Conservation (phyloP, 2,329 filamentous ascomycete genomes). For the Hymenotorrendiella dingleyae region DNA sequence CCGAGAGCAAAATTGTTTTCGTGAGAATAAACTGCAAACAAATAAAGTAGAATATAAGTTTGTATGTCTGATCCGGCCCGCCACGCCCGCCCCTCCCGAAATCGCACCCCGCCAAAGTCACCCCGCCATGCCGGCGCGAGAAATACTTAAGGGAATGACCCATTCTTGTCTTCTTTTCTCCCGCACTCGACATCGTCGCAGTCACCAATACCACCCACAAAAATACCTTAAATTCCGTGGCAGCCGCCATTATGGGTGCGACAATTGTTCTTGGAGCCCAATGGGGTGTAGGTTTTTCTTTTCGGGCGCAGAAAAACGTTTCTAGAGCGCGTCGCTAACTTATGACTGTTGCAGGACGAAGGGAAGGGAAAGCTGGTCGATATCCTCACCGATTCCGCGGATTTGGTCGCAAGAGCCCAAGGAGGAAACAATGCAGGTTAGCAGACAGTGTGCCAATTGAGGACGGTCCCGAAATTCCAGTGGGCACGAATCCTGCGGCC, state of each 20-base stretch:
- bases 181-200: slow-evolving; percentile 5
- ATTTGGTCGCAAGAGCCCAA: slow-evolving; percentile 13
- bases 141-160: background rate
- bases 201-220: slow-evolving; percentile 5
- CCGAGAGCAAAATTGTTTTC: too few species aligned
- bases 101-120: background rate
- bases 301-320: background rate
- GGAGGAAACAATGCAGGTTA: slow-evolving; percentile 54
- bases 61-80: too few species aligned
- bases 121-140: background rate
- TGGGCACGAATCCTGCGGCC: too few species aligned
- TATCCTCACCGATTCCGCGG: slow-evolving; percentile 34
- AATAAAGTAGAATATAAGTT: too few species aligned
- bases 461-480: too few species aligned
- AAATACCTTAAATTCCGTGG: background rate
- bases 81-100: background rate
- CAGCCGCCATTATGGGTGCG: slow-evolving; percentile 26
- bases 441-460: slow-evolving; percentile 17
- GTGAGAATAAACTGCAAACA: too few species aligned
- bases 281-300: slow-evolving; percentile 38
- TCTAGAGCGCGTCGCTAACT: background rate
- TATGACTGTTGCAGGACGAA: slow-evolving; percentile 3
- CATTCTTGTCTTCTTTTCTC: slow-evolving; percentile 1
- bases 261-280: slow-evolving; percentile 51
- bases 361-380: slow-evolving; percentile 54